Evolutionary conservation across 805 yeast species (phyloP), one percentile per base, ranked within the genome.

Genomic region (Candida nanaspora): DNA sequence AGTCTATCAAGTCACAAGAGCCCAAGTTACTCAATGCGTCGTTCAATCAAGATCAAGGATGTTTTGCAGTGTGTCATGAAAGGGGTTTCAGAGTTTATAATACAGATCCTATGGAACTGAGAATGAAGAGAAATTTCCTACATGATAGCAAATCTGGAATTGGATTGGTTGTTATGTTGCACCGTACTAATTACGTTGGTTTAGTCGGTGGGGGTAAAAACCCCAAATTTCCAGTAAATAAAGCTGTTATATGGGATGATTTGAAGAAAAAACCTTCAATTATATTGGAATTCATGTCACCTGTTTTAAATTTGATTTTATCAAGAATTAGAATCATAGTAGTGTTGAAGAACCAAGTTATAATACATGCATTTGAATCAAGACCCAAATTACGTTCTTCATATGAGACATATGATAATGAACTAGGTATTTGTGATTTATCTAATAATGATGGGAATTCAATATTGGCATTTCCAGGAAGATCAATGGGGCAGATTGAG

Each of bases 201-300:
- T 63, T 93, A 33, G 86, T 88, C 0, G 96, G 97, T 1, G 96
- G 96, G 15, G 96, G 96, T 1, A 70, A 73, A 46, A 72, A 72
- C 43, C 96, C 96, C 19, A 71, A 76, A 45, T 86, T 78, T 52
- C 84, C 96, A 1, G 70, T 76, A 49, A 86, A 86, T 62, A 85
- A 84, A 57, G 74, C 88, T 30, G 72, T 87, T 28, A 80, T 91
- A 15, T 93, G 96, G 96, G 97, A 91, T 61, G 98, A 91, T 57
- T 61, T 86, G 45, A 85, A 86, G 60, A 74, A 81, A 46, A 80
- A 79, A 48, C 80, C 80, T 23, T 82, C 89, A 4, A 67, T 86
- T 16, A 72, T 74, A 29, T 62, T 93, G 44, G 93, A 86, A 56
- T 87, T 89, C 56, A 72, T 74, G 68, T 75, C 80, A 35, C 85